Conservation (phyloP, 1,284 basidiomycete species). For the Cerioporus squamosus region DNA sequence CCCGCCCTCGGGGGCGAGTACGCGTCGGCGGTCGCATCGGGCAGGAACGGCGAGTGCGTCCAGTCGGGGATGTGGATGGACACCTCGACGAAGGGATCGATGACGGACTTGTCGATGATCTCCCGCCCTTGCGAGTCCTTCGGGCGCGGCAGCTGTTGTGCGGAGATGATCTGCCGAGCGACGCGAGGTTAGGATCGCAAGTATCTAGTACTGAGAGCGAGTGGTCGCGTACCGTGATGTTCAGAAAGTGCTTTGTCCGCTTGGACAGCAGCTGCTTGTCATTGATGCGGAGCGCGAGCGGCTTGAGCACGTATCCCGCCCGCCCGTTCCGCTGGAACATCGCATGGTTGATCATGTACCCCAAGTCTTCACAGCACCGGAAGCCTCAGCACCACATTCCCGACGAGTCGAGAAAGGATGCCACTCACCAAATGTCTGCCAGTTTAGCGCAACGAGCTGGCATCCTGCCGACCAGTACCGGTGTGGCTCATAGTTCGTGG, state of each 20-base stretch:
- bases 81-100: slow-evolving; percentile 83
- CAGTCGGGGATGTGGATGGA: slow-evolving; percentile 80
- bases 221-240: slow-evolving; percentile 55
- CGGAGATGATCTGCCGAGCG: slow-evolving; percentile 76
- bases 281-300: slow-evolving; percentile 71
- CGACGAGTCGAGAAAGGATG: not conserved
- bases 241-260: slow-evolving; percentile 64
- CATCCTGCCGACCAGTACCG: slow-evolving; percentile 90
- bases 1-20: slow-evolving; percentile 30
- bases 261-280: slow-evolving; percentile 63
- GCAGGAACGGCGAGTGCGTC: slow-evolving; percentile 44
- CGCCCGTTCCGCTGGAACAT: slow-evolving; percentile 92
- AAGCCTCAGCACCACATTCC: not conserved
- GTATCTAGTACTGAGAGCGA: not conserved
- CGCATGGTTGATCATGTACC: slow-evolving; percentile 90
- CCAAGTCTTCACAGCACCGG: slow-evolving; percentile 61
- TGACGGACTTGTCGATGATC: slow-evolving; percentile 57
- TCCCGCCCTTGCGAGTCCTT: slow-evolving; percentile 70
- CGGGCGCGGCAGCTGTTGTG: slow-evolving; percentile 87
- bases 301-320: slow-evolving; percentile 92
- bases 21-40: slow-evolving; percentile 24
- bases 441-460: slow-evolving; percentile 97
- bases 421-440: slow-evolving; percentile 87
- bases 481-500: slow-evolving; percentile 91
- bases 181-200: not conserved